Percentiles rank a stretch among this genome's conserved stretches.
Conservation (phyloP, 2,329 filamentous ascomycete genomes). For the Neopestalotiopsis sp. region DNA sequence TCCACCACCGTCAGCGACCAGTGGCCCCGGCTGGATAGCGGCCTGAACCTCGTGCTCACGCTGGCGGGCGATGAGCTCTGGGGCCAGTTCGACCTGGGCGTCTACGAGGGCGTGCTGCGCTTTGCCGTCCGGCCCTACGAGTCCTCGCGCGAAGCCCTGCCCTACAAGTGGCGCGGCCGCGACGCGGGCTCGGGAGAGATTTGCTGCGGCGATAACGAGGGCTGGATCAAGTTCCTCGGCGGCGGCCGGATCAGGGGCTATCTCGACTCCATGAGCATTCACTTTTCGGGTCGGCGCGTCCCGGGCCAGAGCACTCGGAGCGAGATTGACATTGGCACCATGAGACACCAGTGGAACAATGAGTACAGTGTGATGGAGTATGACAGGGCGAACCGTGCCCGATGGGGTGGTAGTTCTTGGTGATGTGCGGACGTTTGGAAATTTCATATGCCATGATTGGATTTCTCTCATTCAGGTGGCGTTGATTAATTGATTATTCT, state of each 20-base stretch:
- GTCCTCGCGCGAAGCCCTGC: slow-evolving; percentile 32
- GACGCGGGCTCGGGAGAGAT: slow-evolving; percentile 34
- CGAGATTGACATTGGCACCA: slow-evolving; percentile 26
- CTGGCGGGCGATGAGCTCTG: slow-evolving; percentile 46
- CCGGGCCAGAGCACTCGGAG: slow-evolving; percentile 36
- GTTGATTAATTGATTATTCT: no score
- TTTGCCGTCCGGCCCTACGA: slow-evolving; percentile 40
- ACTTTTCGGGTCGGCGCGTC: slow-evolving; percentile 32
- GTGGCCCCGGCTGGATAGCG: slow-evolving; percentile 30
- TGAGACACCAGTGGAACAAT: slow-evolving; percentile 36
- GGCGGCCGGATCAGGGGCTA: slow-evolving; percentile 39
- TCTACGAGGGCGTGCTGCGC: slow-evolving; percentile 47
- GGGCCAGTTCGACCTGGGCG: slow-evolving; percentile 49
- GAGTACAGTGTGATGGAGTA: slow-evolving; percentile 35
- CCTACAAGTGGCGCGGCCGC: slow-evolving; percentile 42
- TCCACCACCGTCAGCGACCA: slow-evolving; percentile 30
- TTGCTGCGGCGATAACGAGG: slow-evolving; percentile 32
- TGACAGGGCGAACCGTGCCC: slow-evolving; percentile 29
- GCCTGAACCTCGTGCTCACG: slow-evolving; percentile 42
- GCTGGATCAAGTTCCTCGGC: slow-evolving; percentile 43
- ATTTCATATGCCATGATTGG: no score
- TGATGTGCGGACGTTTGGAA: no score
- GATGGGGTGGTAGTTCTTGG: slow-evolving; percentile 20
- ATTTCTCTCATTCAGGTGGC: no score
- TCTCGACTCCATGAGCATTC: slow-evolving; percentile 32